Evolutionary conservation across 2,329 filamentous ascomycete genomes (phyloP).

Genomic region (Pezicula rhizophila): DNA sequence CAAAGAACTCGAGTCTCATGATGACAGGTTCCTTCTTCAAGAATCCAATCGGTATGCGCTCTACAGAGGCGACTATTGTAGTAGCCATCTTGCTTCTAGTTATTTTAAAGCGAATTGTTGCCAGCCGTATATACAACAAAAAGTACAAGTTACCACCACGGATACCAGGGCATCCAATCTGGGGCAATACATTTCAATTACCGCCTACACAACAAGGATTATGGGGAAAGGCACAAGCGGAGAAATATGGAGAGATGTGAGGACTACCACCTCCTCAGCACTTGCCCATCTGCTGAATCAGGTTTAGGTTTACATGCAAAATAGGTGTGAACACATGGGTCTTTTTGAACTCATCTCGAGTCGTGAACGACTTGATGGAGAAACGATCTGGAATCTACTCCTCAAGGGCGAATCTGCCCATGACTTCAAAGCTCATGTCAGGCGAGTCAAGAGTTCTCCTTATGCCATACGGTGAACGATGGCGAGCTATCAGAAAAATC

Average conservation of each 20-base stretch:
- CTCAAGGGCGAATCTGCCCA: constrained; percentile 13
- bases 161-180: constrained; percentile 14
- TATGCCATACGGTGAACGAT: constrained; percentile 24
- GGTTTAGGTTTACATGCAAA: constrained; percentile 15
- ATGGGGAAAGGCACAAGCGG: constrained; percentile 11
- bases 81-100: constrained; percentile 3
- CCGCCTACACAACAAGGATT: constrained; percentile 12
- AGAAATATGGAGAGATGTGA: constrained; percentile 20
- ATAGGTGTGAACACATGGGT: constrained; percentile 34
- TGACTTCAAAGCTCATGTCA: constrained; percentile 22
- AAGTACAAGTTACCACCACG: constrained; percentile 18
- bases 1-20: too few relatives aligned
- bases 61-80: neutral
- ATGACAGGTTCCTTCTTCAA: too few relatives aligned
- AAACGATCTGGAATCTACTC: constrained; percentile 17
- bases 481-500: constrained; percentile 22
- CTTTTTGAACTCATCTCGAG: constrained; percentile 34
- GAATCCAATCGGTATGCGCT: too few relatives aligned
- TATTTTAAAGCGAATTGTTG: constrained; percentile 10
- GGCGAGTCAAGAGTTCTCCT: constrained; percentile 22
- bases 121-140: constrained; percentile 7
- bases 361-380: constrained; percentile 27
- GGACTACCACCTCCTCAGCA: neutral
- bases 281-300: neutral
- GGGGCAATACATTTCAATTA: constrained; percentile 19